These are phyloP conservation scores for Arthrobotrys sphaeroides DNA, from an alignment of 2,329 filamentous ascomycete species.

Conservation along the genomic window DNA sequence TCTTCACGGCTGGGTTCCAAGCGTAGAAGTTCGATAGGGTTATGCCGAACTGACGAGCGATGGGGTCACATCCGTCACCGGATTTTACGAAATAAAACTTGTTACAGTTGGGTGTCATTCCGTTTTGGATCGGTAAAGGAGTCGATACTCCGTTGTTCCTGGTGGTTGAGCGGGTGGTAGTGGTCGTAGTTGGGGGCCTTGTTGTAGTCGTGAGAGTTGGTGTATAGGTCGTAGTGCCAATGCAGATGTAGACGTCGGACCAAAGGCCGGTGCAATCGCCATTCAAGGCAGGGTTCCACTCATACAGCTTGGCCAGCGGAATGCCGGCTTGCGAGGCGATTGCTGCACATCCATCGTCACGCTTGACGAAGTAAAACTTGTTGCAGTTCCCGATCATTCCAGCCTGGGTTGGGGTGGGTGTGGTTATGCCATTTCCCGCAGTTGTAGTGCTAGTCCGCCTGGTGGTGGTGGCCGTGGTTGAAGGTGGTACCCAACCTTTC, in stretches of 20 bases:
- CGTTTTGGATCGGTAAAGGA: constrained; percentile 9
- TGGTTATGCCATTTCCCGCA: constrained; percentile 56
- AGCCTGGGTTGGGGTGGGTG: constrained; percentile 55
- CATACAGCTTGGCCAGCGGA: constrained; percentile 57
- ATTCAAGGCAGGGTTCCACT: constrained; percentile 47
- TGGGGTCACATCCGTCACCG: not conserved
- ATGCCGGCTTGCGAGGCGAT: constrained; percentile 57
- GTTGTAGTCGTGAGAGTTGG: constrained; percentile 9
- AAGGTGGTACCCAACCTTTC: constrained; percentile 7
- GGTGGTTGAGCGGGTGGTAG: not conserved
- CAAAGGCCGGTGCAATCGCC: constrained; percentile 12
- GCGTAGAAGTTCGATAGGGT: not conserved
- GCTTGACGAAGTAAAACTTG: constrained; percentile 57
- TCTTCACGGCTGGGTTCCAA: constrained; percentile 18
- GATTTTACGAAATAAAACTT: constrained; percentile 18
- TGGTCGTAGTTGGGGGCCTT: not conserved
- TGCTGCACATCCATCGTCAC: constrained; percentile 56
- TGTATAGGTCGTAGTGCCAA: constrained; percentile 17
- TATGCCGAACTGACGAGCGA: not conserved
- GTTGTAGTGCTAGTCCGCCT: not conserved
- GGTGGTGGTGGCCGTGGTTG: not conserved
- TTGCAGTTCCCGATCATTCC: constrained; percentile 27
- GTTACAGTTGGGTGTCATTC: constrained; percentile 12
- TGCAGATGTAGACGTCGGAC: constrained; percentile 24
- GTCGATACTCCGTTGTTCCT: not conserved